Evolutionary conservation across 148 eudicot species (phyloP).

Genomic region (Spergularia bocconei): DNA sequence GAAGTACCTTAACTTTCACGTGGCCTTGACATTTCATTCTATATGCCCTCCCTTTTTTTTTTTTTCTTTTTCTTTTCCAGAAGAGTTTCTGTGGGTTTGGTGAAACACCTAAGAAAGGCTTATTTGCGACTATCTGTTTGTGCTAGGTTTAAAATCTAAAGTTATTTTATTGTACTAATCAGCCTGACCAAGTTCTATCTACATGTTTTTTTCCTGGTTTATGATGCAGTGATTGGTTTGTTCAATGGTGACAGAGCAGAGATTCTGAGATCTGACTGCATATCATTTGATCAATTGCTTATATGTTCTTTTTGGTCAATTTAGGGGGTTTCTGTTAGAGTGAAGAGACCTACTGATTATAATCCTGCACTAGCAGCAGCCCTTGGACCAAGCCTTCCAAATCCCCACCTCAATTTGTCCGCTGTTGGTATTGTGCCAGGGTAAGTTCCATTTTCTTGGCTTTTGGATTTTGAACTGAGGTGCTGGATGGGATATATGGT

Average conservation of each 20-base stretch:
- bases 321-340: conserved; percentile 85
- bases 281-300: conserved; percentile 12
- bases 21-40: not conserved
- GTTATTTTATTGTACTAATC: conserved; percentile 1
- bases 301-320: conserved; percentile 24
- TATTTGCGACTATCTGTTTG: not conserved
- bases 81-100: not conserved
- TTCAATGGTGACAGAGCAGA: conserved; percentile 5
- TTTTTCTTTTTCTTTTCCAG: not conserved
- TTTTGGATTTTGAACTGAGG: not conserved
- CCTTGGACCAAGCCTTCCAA: conserved; percentile 90
- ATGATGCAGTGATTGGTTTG: conserved; percentile 20
- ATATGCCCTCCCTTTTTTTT: not conserved
- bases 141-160: not conserved
- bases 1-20: too few species aligned
- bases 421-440: conserved; percentile 89
- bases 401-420: conserved; percentile 72
- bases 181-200: conserved; percentile 13
- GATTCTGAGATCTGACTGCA: conserved; percentile 13
- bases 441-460: conserved; percentile 32
- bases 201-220: conserved; percentile 6
- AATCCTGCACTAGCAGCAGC: conserved; percentile 84
- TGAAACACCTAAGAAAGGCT: not conserved
- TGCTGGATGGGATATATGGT: not conserved
- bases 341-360: conserved; percentile 89